Evolutionary conservation across 2,329 filamentous ascomycete genomes (phyloP).

Genomic region (Graphiopsis chlorocephala): DNA sequence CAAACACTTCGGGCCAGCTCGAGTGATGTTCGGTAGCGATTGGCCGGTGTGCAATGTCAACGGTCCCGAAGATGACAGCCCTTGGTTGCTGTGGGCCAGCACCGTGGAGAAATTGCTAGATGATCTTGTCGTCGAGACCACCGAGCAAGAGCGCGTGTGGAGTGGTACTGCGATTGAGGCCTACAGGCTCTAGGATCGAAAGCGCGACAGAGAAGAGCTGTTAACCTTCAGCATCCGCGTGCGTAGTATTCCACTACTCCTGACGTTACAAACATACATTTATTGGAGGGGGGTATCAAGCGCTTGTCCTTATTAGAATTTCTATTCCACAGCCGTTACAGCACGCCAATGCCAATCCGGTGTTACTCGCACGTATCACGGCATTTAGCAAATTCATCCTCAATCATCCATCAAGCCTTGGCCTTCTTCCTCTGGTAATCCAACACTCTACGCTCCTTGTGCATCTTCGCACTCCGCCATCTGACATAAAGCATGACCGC

Average conservation of each 20-base stretch:
- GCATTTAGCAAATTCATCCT: not conserved
- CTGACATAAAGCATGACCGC: conserved; percentile 58
- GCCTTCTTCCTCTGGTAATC: conserved; percentile 36
- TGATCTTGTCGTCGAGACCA: conserved; percentile 47
- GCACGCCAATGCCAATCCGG: not conserved
- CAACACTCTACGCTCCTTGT: conserved; percentile 44
- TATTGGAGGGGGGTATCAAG: not conserved
- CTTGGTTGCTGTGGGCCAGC: conserved; percentile 73
- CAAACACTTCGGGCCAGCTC: conserved; percentile 65
- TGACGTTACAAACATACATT: not conserved
- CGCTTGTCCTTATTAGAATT: not conserved
- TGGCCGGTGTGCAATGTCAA: conserved; percentile 87
- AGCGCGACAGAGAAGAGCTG: no score
- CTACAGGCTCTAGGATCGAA: conserved; percentile 46
- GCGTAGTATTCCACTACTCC: no score
- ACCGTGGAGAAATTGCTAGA: conserved; percentile 66
- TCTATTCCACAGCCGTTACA: not conserved
- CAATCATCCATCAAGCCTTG: not conserved
- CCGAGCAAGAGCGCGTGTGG: conserved; percentile 68
- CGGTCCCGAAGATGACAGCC: conserved; percentile 52
- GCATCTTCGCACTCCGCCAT: conserved; percentile 51
- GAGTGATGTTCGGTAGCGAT: conserved; percentile 88
- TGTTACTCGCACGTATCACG: not conserved
- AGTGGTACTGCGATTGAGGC: conserved; percentile 68
- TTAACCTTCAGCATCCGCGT: no score